phyloP scores from a whole-genome alignment of 2,329 filamentous ascomycete genomes.

The Calonectria leucothoes region DNA sequence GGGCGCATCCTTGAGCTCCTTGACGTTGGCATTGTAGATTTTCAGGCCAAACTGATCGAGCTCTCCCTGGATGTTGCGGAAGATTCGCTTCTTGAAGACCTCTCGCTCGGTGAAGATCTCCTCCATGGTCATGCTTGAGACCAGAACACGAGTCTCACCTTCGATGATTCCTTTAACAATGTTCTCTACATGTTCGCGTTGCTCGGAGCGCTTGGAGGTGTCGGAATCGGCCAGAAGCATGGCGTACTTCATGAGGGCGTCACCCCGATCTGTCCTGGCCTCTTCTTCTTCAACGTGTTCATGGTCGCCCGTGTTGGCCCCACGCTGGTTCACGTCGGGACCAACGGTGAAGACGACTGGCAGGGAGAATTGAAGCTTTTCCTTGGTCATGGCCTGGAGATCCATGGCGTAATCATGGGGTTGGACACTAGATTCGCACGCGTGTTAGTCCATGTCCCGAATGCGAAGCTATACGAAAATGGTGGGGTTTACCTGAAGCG shows the following conservation, averaged over 20 bases:
- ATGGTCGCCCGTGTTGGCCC: constrained; percentile 51
- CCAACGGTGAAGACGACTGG: constrained; percentile 90
- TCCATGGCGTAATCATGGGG: constrained; percentile 87
- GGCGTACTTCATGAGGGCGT: constrained; percentile 83
- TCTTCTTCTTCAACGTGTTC: constrained; percentile 33
- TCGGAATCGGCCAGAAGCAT: constrained; percentile 79
- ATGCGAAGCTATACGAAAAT: neutral
- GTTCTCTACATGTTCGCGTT: constrained; percentile 76
- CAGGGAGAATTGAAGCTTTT: constrained; percentile 85
- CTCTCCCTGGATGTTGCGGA: constrained; percentile 81
- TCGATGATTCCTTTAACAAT: constrained; percentile 94
- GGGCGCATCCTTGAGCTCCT: constrained; percentile 86
- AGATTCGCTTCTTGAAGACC: constrained; percentile 81
- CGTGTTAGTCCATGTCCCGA: constrained; percentile 10
- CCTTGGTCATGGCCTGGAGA: constrained; percentile 88
- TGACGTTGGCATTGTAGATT: constrained; percentile 81
- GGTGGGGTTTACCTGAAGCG: constrained; percentile 56
- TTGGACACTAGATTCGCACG: constrained; percentile 61
- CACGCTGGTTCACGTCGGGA: constrained; percentile 75
- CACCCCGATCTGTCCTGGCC: constrained; percentile 62
- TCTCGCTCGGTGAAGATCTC: constrained; percentile 85
- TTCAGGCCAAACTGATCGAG: constrained; percentile 83
- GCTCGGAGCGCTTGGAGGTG: constrained; percentile 50
- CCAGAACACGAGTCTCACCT: constrained; percentile 85
- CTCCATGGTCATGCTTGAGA: constrained; percentile 92